Conservation (phyloP, 1,284 basidiomycete genomes). For the Boletus nobilissimus region DNA sequence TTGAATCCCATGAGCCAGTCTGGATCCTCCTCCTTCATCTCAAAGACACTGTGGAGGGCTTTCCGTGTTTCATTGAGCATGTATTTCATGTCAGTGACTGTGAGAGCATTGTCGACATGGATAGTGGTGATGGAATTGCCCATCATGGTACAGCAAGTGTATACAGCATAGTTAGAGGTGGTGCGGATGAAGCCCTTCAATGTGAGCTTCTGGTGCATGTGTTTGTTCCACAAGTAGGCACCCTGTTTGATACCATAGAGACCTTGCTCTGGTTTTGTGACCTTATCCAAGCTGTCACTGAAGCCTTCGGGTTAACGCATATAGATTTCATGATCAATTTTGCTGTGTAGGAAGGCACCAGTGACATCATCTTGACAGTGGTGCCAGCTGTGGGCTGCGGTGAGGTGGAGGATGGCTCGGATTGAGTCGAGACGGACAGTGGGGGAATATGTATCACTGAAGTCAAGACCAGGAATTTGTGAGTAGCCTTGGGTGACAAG, state of each 20-base stretch:
- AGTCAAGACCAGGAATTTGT: too few species aligned
- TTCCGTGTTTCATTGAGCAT: too few species aligned
- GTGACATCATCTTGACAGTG: too few species aligned
- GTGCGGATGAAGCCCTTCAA: too few species aligned
- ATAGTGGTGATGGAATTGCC: slow-evolving; percentile 11
- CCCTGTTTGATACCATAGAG: slow-evolving; percentile 27
- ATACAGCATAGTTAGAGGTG: slow-evolving; percentile 7
- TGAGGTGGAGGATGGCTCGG: slow-evolving; percentile 23
- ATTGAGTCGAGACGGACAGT: slow-evolving; percentile 48
- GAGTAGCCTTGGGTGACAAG: too few species aligned
- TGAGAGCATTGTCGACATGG: too few species aligned
- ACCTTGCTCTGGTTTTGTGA: neutral
- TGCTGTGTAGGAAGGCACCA: slow-evolving; percentile 31
- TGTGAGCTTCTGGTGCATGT: too few species aligned
- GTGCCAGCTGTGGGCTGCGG: too few species aligned
- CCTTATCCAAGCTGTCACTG: neutral
- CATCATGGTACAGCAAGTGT: neutral
- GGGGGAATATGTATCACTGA: slow-evolving; percentile 9
- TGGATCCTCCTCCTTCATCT: too few species aligned
- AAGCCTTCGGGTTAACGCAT: slow-evolving; percentile 26
- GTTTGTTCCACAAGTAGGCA: neutral
- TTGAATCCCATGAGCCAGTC: neutral
- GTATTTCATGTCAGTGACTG: too few species aligned
- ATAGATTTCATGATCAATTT: slow-evolving; percentile 21
- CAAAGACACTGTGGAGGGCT: too few species aligned